Evolutionary conservation across 257 asterid genomes (phyloP), one percentile per base, ranked within the genome.

Genomic region (Ophiorrhiza pumila): DNA sequence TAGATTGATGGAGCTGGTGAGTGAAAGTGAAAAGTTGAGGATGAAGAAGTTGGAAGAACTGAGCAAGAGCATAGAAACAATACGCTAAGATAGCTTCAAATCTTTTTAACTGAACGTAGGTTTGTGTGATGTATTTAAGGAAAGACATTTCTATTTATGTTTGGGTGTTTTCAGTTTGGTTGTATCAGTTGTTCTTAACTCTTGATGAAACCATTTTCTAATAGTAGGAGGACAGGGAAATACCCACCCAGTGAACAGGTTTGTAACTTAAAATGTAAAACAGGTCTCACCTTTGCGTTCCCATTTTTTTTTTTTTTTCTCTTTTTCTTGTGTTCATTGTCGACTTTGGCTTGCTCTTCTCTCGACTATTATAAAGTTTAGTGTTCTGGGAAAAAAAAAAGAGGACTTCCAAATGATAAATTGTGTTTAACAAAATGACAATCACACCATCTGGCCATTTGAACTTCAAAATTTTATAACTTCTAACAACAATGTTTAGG

Each of bases 21-120:
- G 96, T 0, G 99, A 95, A 76, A 95, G 99, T 25, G 99, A 95
- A 85, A 84, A 82, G 72, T 42, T 85, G 87, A 92, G 99, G 89
- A 67, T 95, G 92, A 92, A 87, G 89, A 95, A 95, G 77, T 78
- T 95, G 92, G 99, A 92, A 82, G 99, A 95, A 88, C 94, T 95
- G 87, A 90, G 96, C 98, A 95, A 95, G 97, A 95, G 92, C 91
- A 83, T 92, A 79, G 98, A 95, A 85, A 85, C 92, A 11, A 80
- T 86, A 78, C 87, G 72, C 61, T 78, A 66, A 83, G 62, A 32
- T 69, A 83, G 69, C 76, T 63, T 65, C 45, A 81, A 71, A 83
- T 76, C 79, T n/a, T n/a, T 78, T 58, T 64, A 63, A 84, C 83
- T 85, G n/a, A 80, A 85, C 62, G 78, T 86, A 82, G 89, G 86